Evolutionary conservation across 2,329 filamentous ascomycete genomes (phyloP), one percentile per base, ranked within the genome.

Genomic region (Hirsutella thompsonii): DNA sequence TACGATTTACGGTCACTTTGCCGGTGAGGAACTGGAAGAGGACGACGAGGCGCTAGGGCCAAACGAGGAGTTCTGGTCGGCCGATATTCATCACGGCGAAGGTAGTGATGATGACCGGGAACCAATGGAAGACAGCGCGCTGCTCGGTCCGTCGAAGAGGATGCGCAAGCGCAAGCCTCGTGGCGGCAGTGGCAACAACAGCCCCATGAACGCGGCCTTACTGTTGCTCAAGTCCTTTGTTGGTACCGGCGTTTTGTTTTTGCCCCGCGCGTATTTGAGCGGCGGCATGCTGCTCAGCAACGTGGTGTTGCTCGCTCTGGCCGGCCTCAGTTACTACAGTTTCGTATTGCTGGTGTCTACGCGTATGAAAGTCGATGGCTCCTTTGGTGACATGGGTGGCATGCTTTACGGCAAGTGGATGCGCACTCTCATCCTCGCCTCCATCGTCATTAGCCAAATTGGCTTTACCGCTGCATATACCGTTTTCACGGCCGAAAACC

Each of bases 281-380:
- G 92, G 92, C 41, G 92, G 92, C 44, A 96, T 98, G 89, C 66
- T 94, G 14, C 98, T 98, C 62, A 94, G 88, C 53, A 94, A 93
- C 56, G 49, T 93, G 39, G 83, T 98, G 14, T 74, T 98, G n/a
- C 68, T 98, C 19, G 74, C 72, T 32, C 86, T 98, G 14, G 89
- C 92, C 6, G 68, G 75, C 2, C 69, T 98, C 44, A 95, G 89
- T 58, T 98, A 94, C 64, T 94, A 95, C 67, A 95, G 89, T 66
- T 98, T 98, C 62, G 88, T 98, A 34, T 72, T 98, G 13, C 74
- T 98, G 26, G 88, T 95, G 47, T 81, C 81, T 44, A 92, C 88
- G 2, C 82, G 92, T 28, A 68, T 94, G 38, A 83, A 78, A 56
- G 76, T 96, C 21, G 82, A 89, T 38, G 88, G 85, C n/a, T 96